Conservation (phyloP, 768 basidiomycete genomes). For the Podaxis sp. region DNA sequence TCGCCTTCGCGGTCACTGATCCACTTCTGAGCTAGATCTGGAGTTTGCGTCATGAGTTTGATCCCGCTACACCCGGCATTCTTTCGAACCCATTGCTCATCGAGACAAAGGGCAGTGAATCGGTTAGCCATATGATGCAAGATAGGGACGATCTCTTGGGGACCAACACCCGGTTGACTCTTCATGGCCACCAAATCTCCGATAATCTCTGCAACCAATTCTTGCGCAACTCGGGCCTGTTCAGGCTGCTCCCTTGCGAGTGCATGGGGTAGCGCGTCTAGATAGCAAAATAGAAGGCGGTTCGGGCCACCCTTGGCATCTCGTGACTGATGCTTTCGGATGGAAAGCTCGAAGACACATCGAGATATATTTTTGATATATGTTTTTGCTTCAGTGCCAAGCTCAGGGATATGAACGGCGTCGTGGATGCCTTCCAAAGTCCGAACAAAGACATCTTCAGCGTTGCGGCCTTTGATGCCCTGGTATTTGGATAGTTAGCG, state of each 20-base stretch:
- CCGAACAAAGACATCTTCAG: constrained; percentile 66
- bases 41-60: constrained; percentile 68
- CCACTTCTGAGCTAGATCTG: constrained; percentile 73
- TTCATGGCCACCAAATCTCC: constrained; percentile 60
- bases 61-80: constrained; percentile 88
- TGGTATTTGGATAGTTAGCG: constrained; percentile 23
- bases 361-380: constrained; percentile 68
- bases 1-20: constrained; percentile 85
- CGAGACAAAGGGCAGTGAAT: constrained; percentile 83
- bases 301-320: constrained; percentile 55
- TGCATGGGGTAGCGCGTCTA: constrained; percentile 79
- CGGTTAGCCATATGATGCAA: constrained; percentile 81
- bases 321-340: constrained; percentile 53
- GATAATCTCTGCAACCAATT: constrained; percentile 58
- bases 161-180: constrained; percentile 37
- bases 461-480: constrained; percentile 70
- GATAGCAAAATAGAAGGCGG: constrained; percentile 57
- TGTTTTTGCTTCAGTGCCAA: constrained; percentile 62
- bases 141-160: constrained; percentile 58
- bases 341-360: constrained; percentile 71
- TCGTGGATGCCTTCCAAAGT: constrained; percentile 78
- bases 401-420: constrained; percentile 63
- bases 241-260: constrained; percentile 62
- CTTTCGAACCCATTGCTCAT: constrained; percentile 87
- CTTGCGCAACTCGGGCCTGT: constrained; percentile 56